Evolutionary conservation across 2,329 filamentous ascomycete species (phyloP), one percentile per base, ranked within the genome.

Genomic region (Ampelomyces quisqualis): DNA sequence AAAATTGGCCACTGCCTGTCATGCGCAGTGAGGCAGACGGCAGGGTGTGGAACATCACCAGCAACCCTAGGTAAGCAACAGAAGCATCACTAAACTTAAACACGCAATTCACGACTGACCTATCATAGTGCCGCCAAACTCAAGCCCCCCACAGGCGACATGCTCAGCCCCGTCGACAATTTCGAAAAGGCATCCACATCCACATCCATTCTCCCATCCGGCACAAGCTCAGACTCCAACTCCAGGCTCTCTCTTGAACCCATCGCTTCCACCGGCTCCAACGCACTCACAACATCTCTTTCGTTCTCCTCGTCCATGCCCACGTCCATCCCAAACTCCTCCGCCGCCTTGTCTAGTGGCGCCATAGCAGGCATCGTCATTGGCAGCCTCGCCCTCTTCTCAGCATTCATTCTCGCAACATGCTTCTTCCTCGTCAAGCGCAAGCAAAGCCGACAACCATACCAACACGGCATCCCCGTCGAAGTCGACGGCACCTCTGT

Each of bases 361-460:
- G 50, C 47, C 3, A 50, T 53, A 34, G 40, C 30, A 10, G 50
- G 50, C 19, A 47, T 53, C 8, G 39, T 27, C 22, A 29, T 45
- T 14, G 49, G 37, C 7, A 37, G 21, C 15, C 22, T 40, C 6
- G 31, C 28, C 9, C 13, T 47, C 24, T 6, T 48, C 22, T 4
- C 11, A 27, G 18, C 23, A n/a, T 13, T 29, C 21, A n/a, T 36
- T 11, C 31, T 36, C 26, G 35, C 14, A 3, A 6, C 36, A 10
- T 44, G 31, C 19, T 40, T 39, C 26, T 21, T 35, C 20, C 4
- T 27, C 4, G 14, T 34, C 24, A 39, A 39, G 20, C 27, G 21
- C 9, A 38, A 30, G 21, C 21, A 24, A 22, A 15, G n/a, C 18
- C 13, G 17, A 7, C 11, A 8, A 9, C n/a, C n/a, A n/a, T n/a